These are phyloP conservation scores for Nakazawaea pomicola DNA, from an alignment of 805 yeast species.

Conservation along the genomic window DNA sequence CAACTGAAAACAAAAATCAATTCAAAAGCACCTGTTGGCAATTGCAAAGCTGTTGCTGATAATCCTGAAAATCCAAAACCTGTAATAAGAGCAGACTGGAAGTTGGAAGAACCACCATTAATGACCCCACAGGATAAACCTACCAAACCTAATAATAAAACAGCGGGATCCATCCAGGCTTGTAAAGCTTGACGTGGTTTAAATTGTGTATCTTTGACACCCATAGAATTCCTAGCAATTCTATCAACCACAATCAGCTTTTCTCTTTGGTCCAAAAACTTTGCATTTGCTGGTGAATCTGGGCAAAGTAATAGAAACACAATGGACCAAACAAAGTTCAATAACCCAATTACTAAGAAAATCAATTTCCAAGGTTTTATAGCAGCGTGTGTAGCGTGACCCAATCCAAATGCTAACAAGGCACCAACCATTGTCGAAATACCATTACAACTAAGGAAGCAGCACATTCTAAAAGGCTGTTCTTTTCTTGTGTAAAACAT, in stretches of 20 bases:
- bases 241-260: slow-evolving; percentile 44
- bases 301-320: slow-evolving; percentile 41
- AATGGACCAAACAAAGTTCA: slow-evolving; percentile 47
- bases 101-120: slow-evolving; percentile 20
- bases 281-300: slow-evolving; percentile 38
- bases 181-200: slow-evolving; percentile 21
- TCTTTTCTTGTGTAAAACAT: slow-evolving; percentile 29
- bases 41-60: slow-evolving; percentile 48
- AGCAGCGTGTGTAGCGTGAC: slow-evolving; percentile 20
- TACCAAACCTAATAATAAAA: slow-evolving; percentile 20
- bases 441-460: slow-evolving; percentile 21
- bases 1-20: slow-evolving; percentile 17
- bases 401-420: slow-evolving; percentile 26
- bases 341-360: slow-evolving; percentile 49
- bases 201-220: slow-evolving; percentile 23
- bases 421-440: slow-evolving; percentile 25
- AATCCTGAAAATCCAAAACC: slow-evolving; percentile 17
- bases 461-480: slow-evolving; percentile 27
- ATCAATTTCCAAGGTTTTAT: slow-evolving; percentile 56
- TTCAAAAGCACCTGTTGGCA: slow-evolving; percentile 34
- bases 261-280: slow-evolving; percentile 33
- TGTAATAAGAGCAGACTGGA: slow-evolving; percentile 12
- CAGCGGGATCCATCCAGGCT: slow-evolving; percentile 19
- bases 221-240: slow-evolving; percentile 25
- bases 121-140: slow-evolving; percentile 25